Evolutionary conservation across 1,284 basidiomycete species (phyloP).

Genomic region (Pseudozyma sp.): DNA sequence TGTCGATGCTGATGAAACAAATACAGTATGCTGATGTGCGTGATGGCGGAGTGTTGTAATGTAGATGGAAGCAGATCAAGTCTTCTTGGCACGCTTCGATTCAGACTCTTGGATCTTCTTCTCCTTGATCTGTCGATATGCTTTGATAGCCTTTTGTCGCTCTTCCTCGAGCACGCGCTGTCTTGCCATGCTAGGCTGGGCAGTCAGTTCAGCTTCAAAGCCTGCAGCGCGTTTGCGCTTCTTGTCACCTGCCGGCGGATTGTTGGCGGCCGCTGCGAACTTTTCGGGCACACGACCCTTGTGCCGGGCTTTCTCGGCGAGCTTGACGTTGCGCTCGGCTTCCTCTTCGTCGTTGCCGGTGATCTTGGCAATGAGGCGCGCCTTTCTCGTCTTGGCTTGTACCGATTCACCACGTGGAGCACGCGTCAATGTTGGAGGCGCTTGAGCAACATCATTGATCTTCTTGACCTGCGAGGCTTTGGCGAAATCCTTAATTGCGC

Average conservation of each 20-base stretch:
- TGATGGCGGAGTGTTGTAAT: background rate
- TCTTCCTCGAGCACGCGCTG: constrained; percentile 60
- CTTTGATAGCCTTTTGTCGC: constrained; percentile 52
- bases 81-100: constrained; percentile 32
- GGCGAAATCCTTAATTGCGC: constrained; percentile 54
- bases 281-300: constrained; percentile 44
- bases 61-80: constrained; percentile 4
- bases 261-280: constrained; percentile 5
- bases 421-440: constrained; percentile 58
- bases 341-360: constrained; percentile 50
- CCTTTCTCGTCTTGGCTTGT: constrained; percentile 51
- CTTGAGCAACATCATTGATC: constrained; percentile 61
- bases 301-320: constrained; percentile 37
- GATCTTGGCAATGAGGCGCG: constrained; percentile 50
- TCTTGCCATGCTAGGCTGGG: constrained; percentile 56
- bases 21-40: constrained; percentile 5
- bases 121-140: constrained; percentile 60
- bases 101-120: constrained; percentile 43
- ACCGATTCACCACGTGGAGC: constrained; percentile 55
- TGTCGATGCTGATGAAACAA: constrained; percentile 7
- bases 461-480: constrained; percentile 51
- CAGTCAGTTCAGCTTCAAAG: background rate
- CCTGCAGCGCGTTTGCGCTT: constrained; percentile 27
- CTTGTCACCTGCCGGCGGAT: constrained; percentile 2
- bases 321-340: constrained; percentile 42